phyloP scores from a whole-genome alignment of 116 monocot species.

The Cymodocea nodosa region DNA sequence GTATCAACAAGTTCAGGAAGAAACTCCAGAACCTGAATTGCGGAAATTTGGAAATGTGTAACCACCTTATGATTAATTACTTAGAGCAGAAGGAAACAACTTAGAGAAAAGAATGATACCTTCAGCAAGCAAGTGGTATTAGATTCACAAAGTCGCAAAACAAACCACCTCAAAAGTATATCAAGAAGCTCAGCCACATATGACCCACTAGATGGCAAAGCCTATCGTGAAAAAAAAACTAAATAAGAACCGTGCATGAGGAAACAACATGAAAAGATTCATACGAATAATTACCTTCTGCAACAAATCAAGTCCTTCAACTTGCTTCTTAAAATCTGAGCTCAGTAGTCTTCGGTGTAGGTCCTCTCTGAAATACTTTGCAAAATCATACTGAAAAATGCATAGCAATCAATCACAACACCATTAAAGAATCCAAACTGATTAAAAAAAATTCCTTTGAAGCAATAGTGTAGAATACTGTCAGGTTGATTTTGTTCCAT shows the following conservation, averaged over 20 bases:
- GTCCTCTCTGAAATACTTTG: conserved; percentile 89
- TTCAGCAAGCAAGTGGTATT: conserved; percentile 98
- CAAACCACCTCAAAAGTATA: conserved; percentile 95
- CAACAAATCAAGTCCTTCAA: conserved; percentile 89
- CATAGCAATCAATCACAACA: background rate
- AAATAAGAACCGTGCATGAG: background rate
- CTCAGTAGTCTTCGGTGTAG: conserved; percentile 73
- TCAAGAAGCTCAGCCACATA: conserved; percentile 96
- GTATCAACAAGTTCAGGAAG: conserved; percentile 78
- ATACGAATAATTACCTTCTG: conserved; percentile 49
- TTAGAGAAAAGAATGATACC: conserved; percentile 26
- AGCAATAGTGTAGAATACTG: too few relatives aligned
- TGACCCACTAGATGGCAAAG: conserved; percentile 57
- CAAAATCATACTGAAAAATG: conserved; percentile 58
- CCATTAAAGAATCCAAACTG: background rate
- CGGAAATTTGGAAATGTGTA: background rate
- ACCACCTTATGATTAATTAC: background rate
- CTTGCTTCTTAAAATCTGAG: conserved; percentile 96
- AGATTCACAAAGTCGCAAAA: conserved; percentile 92
- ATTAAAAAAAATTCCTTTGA: too few relatives aligned
- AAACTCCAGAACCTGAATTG: conserved; percentile 78
- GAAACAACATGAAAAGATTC: background rate
- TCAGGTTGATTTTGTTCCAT: too few relatives aligned
- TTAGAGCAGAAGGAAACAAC: background rate
- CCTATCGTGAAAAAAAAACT: conserved; percentile 29